Conservation (phyloP, 129 eudicot genomes). For the Pulicaria dysenterica region DNA sequence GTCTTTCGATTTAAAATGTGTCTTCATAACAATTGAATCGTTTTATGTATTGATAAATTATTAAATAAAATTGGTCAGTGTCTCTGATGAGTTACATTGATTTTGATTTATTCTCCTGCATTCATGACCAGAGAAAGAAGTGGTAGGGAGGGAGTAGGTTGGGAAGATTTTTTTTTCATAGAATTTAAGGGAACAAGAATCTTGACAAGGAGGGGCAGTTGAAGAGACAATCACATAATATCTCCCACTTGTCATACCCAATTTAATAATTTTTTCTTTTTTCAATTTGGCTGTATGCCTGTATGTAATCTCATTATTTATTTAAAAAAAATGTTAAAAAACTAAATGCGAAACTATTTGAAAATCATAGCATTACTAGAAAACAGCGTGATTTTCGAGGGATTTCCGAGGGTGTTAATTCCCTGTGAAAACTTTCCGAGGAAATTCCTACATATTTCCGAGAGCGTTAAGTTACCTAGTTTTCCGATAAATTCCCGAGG, state of each 20-base stretch:
- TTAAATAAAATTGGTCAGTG: constrained; percentile 18
- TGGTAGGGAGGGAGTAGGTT: constrained; percentile 19
- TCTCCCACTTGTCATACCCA: constrained; percentile 30
- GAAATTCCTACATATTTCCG: too few species aligned
- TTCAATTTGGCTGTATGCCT: not conserved
- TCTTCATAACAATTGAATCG: too few species aligned
- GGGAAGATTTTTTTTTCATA: constrained; percentile 27
- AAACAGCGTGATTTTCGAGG: too few species aligned
- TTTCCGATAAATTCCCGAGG: too few species aligned
- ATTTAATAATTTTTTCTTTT: not conserved
- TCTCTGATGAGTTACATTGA: constrained; percentile 16
- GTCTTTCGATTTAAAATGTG: too few species aligned
- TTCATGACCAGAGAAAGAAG: constrained; percentile 36
- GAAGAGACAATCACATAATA: constrained; percentile 34
- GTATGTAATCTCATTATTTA: not conserved
- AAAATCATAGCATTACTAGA: too few species aligned
- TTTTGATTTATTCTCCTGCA: constrained; percentile 20
- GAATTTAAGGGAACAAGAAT: constrained; percentile 30
- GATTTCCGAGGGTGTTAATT: too few species aligned
- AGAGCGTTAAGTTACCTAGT: too few species aligned
- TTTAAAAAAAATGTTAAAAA: too few species aligned
- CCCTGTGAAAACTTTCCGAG: too few species aligned
- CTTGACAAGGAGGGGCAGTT: constrained; percentile 23
- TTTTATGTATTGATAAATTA: not conserved
- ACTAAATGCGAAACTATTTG: too few species aligned